phyloP scores from a whole-genome alignment of 2,329 filamentous ascomycete species.

The Didymella exigua region DNA sequence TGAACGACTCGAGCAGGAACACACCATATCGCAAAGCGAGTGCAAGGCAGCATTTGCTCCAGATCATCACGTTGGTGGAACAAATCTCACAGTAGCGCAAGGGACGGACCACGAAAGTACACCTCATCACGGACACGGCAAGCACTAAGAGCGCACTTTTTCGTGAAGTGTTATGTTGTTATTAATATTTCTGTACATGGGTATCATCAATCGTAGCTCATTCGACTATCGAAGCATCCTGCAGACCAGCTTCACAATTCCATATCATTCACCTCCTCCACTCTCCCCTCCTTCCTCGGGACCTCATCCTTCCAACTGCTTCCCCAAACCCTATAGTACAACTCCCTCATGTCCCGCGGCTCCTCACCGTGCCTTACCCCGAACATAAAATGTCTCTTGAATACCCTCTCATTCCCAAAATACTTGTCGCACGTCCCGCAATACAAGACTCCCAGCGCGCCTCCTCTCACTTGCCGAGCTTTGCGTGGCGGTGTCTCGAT shows the following conservation, averaged over 20 bases:
- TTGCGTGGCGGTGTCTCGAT: not conserved
- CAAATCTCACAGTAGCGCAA: constrained; percentile 8
- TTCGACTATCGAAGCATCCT: not conserved
- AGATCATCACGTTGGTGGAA: constrained; percentile 4
- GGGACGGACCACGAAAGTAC: not conserved
- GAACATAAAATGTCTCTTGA: constrained; percentile 19
- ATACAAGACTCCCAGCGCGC: constrained; percentile 12
- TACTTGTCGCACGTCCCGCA: constrained; percentile 15
- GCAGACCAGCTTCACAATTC: not conserved
- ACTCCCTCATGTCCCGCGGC: constrained; percentile 8
- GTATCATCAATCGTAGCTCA: not conserved
- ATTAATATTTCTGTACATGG: not conserved
- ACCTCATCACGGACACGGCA: not conserved
- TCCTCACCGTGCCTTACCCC: constrained; percentile 7
- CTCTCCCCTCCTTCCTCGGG: not conserved
- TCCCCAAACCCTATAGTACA: constrained; percentile 15
- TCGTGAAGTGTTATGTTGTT: not conserved
- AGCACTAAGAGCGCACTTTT: not conserved
- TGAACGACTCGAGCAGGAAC: constrained; percentile 4
- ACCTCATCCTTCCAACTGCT: constrained; percentile 11
- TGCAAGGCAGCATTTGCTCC: not conserved
- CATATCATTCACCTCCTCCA: not conserved
- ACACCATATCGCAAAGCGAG: constrained; percentile 1
- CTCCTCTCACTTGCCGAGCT: not conserved
- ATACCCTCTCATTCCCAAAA: constrained; percentile 18